Conservation (phyloP, 2,329 filamentous ascomycete genomes). For the Parascedosporium putredinis region DNA sequence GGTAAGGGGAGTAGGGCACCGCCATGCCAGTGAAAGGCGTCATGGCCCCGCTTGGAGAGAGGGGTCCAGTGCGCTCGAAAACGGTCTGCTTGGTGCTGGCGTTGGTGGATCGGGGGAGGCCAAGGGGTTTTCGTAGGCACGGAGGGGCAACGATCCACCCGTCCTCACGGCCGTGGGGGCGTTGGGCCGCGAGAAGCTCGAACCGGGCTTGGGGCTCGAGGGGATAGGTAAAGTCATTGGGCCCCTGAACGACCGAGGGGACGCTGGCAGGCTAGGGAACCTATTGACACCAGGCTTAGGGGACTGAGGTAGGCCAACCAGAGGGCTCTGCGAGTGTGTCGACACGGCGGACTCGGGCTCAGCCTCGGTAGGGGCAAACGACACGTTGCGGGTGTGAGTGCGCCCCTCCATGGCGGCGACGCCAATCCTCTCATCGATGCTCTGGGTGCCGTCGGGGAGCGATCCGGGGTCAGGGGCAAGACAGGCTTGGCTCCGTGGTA, state of each 20-base stretch:
- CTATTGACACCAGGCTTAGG: constrained; percentile 23
- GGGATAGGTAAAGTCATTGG: constrained; percentile 29
- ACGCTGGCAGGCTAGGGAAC: constrained; percentile 19
- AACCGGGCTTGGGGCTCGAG: constrained; percentile 38
- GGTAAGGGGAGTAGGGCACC: constrained; percentile 67
- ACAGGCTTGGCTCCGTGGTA: constrained; percentile 14
- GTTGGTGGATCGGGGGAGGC: constrained; percentile 36
- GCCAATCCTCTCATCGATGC: constrained; percentile 40
- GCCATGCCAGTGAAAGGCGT: constrained; percentile 53
- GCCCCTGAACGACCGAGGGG: constrained; percentile 12
- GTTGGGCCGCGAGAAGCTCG: constrained; percentile 38
- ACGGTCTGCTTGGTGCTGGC: constrained; percentile 53
- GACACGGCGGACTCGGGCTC: constrained; percentile 34
- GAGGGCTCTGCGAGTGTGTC: constrained; percentile 37
- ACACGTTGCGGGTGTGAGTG: constrained; percentile 26
- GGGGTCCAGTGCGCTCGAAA: constrained; percentile 42
- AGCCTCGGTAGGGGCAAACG: constrained; percentile 27
- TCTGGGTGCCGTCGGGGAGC: constrained; percentile 35
- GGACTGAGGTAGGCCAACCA: constrained; percentile 33
- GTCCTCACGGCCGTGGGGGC: constrained; percentile 45
- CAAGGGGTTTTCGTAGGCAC: constrained; percentile 49
- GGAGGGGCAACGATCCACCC: constrained; percentile 47
- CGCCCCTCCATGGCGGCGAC: constrained; percentile 22
- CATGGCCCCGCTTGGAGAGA: constrained; percentile 46
- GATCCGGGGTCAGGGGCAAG: constrained; percentile 29